These are phyloP conservation scores for Cryptococcus sp. DNA, from an alignment of 1,284 basidiomycete genomes.

Conservation along the genomic window DNA sequence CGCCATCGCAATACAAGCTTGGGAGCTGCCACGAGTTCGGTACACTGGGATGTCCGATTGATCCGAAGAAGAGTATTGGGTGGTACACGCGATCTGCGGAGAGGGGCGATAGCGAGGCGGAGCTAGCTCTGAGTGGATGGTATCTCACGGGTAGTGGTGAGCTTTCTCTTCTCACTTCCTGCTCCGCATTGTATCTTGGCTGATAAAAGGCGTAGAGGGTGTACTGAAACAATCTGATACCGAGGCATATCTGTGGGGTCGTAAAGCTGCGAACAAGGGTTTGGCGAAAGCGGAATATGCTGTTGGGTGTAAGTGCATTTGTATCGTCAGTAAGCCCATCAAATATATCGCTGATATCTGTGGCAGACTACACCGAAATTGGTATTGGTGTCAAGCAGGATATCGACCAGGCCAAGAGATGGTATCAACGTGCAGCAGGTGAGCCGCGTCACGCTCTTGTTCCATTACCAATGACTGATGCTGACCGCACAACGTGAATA, in stretches of 20 bases:
- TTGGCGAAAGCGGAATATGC: slow-evolving; percentile 93
- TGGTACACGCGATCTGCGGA: slow-evolving; percentile 99
- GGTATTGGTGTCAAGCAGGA: slow-evolving; percentile 98
- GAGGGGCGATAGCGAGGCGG: slow-evolving; percentile 90
- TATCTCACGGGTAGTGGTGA: slow-evolving; percentile 80
- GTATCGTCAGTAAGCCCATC: not conserved
- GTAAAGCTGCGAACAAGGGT: slow-evolving; percentile 89
- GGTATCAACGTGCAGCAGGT: slow-evolving; percentile 99
- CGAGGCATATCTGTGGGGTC: slow-evolving; percentile 95
- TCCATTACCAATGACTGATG: not conserved
- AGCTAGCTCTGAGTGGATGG: slow-evolving; percentile 95
- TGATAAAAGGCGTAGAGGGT: slow-evolving; percentile 62
- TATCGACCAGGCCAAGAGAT: slow-evolving; percentile 91
- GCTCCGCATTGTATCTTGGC: not conserved
- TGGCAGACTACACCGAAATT: slow-evolving; percentile 83
- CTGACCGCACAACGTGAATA: slow-evolving; percentile 9
- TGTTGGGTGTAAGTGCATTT: slow-evolving; percentile 65
- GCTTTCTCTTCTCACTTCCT: slow-evolving; percentile 15
- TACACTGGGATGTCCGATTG: slow-evolving; percentile 81
- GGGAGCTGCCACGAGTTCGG: slow-evolving; percentile 96
- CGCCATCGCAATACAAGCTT: slow-evolving; percentile 91
- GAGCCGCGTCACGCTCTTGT: slow-evolving; percentile 46
- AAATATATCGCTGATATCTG: not conserved
- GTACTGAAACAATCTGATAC: slow-evolving; percentile 96
- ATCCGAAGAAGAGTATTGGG: slow-evolving; percentile 88